phyloP scores from a whole-genome alignment of 169 alveolate species.

The Plasmodium berghei region DNA sequence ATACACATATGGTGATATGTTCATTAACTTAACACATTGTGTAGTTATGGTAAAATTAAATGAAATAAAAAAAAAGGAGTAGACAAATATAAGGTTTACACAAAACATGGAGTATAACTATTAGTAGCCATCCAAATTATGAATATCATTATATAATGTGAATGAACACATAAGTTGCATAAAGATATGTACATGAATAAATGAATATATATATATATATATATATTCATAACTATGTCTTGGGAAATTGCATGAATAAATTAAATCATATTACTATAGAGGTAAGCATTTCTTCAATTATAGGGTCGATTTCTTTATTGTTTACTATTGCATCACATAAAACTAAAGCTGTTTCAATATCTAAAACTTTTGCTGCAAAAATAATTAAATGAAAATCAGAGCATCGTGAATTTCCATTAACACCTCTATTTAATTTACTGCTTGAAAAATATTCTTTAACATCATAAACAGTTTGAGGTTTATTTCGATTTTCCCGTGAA shows the following conservation, averaged over 20 bases:
- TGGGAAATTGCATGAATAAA: neutral
- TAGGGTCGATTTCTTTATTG: conserved; percentile 80
- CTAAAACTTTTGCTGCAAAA: conserved; percentile 92
- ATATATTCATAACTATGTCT: neutral
- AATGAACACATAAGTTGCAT: no score
- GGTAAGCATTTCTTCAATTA: conserved; percentile 62
- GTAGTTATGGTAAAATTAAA: neutral
- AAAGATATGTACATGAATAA: neutral
- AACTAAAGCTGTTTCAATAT: conserved; percentile 91
- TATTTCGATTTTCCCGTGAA: conserved; percentile 85
- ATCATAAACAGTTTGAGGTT: conserved; percentile 67
- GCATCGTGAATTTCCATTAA: conserved; percentile 79
- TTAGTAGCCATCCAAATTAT: no score
- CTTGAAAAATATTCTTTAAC: conserved; percentile 51
- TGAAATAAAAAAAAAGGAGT: neutral
- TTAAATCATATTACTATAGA: conserved; percentile 15
- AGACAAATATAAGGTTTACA: neutral
- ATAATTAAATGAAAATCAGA: conserved; percentile 93
- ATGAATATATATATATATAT: neutral
- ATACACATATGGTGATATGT: no score
- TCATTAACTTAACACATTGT: no score
- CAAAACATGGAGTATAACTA: neutral
- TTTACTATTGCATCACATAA: conserved; percentile 84
- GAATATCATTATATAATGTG: no score
- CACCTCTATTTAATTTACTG: conserved; percentile 51